phyloP scores from a whole-genome alignment of 2,329 filamentous ascomycete species.

The Fusarium buharicum region DNA sequence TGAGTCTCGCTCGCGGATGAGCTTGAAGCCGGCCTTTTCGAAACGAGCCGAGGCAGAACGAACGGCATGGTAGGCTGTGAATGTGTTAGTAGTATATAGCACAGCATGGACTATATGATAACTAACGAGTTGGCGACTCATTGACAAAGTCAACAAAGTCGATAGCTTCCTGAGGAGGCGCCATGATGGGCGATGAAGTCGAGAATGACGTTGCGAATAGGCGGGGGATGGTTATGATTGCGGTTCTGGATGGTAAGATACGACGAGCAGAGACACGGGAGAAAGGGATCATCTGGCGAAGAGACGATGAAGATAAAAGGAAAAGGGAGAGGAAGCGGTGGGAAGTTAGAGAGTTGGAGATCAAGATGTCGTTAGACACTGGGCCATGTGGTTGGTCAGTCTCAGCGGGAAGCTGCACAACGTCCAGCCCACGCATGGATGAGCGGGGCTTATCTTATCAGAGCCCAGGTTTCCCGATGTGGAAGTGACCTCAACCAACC shows the following conservation, averaged over 20 bases:
- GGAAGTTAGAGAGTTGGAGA: constrained; percentile 21
- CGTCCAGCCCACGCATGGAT: background rate
- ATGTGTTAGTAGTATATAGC: constrained; percentile 31
- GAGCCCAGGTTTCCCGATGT: constrained; percentile 9
- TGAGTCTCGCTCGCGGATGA: constrained; percentile 89
- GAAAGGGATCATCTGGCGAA: constrained; percentile 37
- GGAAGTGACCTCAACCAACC: constrained; percentile 7
- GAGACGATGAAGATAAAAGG: constrained; percentile 9
- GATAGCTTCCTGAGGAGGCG: constrained; percentile 68
- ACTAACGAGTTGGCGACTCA: constrained; percentile 88
- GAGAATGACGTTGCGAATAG: constrained; percentile 39
- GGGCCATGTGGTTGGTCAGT: constrained; percentile 38
- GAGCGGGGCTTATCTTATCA: constrained; percentile 38
- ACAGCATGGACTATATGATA: background rate
- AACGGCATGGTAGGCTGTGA: constrained; percentile 90
- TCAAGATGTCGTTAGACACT: constrained; percentile 15
- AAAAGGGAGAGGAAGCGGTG: constrained; percentile 19
- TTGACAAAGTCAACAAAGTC: constrained; percentile 96
- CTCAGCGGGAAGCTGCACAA: constrained; percentile 19
- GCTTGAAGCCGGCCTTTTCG: constrained; percentile 83
- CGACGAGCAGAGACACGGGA: constrained; percentile 31
- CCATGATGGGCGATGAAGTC: constrained; percentile 57
- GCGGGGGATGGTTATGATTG: constrained; percentile 19
- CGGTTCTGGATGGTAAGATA: constrained; percentile 18
- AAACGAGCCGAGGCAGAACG: constrained; percentile 80